These are phyloP conservation scores for Neonectria magnoliae DNA, from an alignment of 2,329 filamentous ascomycete genomes.

Conservation along the genomic window DNA sequence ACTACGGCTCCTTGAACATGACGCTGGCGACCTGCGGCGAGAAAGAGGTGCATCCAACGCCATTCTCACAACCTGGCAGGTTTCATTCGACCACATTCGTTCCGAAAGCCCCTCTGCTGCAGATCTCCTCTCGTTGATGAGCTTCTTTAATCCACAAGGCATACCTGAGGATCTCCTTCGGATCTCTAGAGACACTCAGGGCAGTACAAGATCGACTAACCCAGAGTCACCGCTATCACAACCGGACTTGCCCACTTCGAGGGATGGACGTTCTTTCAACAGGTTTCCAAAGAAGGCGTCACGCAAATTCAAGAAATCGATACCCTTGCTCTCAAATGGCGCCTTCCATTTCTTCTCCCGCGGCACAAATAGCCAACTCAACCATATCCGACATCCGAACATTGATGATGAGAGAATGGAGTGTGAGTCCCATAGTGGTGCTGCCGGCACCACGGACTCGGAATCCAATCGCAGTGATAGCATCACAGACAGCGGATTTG, in stretches of 20 bases:
- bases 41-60: background rate
- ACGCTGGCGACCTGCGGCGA: background rate
- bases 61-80: background rate
- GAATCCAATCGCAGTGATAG: background rate
- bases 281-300: no score
- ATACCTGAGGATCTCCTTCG: slow-evolving; percentile 5
- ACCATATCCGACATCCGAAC: no score
- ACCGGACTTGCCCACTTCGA: no score
- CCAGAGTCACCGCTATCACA: no score
- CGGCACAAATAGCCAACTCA: no score
- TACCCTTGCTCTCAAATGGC: no score
- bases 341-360: no score
- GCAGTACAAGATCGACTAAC: no score
- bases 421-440: no score
- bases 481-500: background rate
- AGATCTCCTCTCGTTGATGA: slow-evolving; percentile 16
- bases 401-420: no score
- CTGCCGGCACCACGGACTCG: background rate
- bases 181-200: background rate
- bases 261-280: no score
- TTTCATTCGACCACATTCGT: background rate
- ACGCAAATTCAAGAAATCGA: no score
- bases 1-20: background rate
- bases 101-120: background rate
- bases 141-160: slow-evolving; percentile 8